phyloP scores from a whole-genome alignment of 2,329 filamentous ascomycete species.

The Metarhizium album region DNA sequence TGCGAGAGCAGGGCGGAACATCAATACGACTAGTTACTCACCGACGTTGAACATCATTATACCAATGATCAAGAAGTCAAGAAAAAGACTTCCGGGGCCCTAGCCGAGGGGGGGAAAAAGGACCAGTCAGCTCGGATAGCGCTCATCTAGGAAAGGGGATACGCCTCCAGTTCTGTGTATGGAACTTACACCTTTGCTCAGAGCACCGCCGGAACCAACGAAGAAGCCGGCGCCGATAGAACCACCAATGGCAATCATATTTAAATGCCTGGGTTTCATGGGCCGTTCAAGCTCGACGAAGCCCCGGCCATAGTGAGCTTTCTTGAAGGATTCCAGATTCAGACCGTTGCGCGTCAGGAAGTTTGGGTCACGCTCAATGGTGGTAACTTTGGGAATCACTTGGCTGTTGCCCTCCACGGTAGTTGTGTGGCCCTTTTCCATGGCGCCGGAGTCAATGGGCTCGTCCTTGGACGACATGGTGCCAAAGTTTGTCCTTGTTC shows the following conservation, averaged over 20 bases:
- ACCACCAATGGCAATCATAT: slow-evolving; percentile 46
- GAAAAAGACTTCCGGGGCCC: slow-evolving; percentile 32
- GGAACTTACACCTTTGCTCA: slow-evolving; percentile 32
- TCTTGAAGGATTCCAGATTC: slow-evolving; percentile 27
- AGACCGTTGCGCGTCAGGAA: slow-evolving; percentile 28
- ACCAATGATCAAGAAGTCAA: slow-evolving; percentile 45
- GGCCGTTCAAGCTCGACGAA: slow-evolving; percentile 27
- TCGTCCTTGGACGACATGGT: slow-evolving; percentile 12
- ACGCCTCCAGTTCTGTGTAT: not conserved
- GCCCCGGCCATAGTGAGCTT: slow-evolving; percentile 21
- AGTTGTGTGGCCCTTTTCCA: slow-evolving; percentile 12
- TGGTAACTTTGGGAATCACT: slow-evolving; percentile 7
- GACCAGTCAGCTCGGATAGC: not conserved
- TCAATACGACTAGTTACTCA: slow-evolving; percentile 9
- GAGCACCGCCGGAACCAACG: slow-evolving; percentile 43
- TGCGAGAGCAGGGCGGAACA: not conserved
- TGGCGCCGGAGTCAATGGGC: slow-evolving; percentile 5
- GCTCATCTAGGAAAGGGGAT: not conserved
- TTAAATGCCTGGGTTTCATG: slow-evolving; percentile 44
- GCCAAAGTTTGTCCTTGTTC: not conserved
- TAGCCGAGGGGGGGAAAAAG: too few species aligned
- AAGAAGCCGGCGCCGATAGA: slow-evolving; percentile 51
- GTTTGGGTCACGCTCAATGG: slow-evolving; percentile 16
- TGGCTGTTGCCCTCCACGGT: slow-evolving; percentile 10
- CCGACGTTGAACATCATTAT: slow-evolving; percentile 49